Evolutionary conservation across 1,284 basidiomycete species (phyloP).

Genomic region (Fistulina hepatica): DNA sequence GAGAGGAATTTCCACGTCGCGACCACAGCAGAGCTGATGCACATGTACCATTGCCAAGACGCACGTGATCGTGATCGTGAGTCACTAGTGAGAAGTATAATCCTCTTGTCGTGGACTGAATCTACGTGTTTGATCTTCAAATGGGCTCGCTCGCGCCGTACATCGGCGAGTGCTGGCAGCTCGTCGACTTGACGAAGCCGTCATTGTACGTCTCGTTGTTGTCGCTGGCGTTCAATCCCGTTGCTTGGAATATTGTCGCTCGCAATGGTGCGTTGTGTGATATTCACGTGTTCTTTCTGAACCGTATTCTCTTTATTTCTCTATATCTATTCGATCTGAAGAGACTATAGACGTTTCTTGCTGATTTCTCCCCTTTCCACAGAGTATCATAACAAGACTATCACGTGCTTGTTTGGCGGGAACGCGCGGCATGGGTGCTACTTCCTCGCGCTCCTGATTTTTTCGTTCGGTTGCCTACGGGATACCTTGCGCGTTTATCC

Average conservation of each 20-base stretch:
- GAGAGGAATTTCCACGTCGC: too few species aligned
- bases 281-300: not conserved
- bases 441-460: constrained; percentile 84
- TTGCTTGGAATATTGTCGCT: constrained; percentile 93
- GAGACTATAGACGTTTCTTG: not conserved
- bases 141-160: too few species aligned
- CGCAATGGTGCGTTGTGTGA: constrained; percentile 57
- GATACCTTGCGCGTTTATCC: constrained; percentile 67
- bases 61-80: too few species aligned
- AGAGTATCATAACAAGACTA: constrained; percentile 85
- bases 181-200: constrained; percentile 50
- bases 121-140: too few species aligned
- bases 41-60: too few species aligned
- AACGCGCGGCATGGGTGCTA: constrained; percentile 70
- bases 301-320: not conserved
- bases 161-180: too few species aligned
- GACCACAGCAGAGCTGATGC: too few species aligned
- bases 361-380: constrained; percentile 3
- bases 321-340: not conserved
- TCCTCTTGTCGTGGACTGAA: too few species aligned
- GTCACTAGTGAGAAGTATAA: too few species aligned
- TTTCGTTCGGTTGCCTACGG: constrained; percentile 75
- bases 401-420: constrained; percentile 65
- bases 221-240: constrained; percentile 79
- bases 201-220: constrained; percentile 58